Conservation (phyloP, 202 grass and related monocot species). For the Bolboschoenoplectus hybrid region DNA sequence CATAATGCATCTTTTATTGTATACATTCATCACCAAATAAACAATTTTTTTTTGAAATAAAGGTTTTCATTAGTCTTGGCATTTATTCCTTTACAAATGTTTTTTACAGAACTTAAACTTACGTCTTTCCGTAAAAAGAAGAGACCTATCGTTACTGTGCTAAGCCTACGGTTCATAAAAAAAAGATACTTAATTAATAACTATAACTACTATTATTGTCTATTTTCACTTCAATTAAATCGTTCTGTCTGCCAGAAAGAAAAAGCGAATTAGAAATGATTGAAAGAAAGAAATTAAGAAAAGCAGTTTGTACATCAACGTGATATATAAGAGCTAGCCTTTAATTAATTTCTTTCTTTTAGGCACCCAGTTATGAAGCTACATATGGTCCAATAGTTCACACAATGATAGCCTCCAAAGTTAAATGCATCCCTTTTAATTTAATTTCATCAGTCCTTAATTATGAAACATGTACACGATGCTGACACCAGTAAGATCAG, state of each 20-base stretch:
- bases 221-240: neutral
- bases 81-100: too few species aligned
- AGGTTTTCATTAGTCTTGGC: too few species aligned
- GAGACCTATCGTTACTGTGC: too few species aligned
- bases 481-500: neutral
- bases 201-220: neutral
- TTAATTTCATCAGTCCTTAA: neutral
- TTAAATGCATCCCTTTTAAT: neutral
- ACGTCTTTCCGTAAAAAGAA: too few species aligned
- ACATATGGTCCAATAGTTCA: conserved; percentile 14
- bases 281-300: neutral
- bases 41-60: neutral
- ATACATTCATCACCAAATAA: neutral
- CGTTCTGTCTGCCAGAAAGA: neutral
- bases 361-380: neutral
- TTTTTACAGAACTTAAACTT: too few species aligned
- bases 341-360: neutral
- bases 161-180: too few species aligned
- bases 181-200: neutral
- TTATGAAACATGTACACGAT: conserved; percentile 26
- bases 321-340: neutral
- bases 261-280: neutral
- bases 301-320: conserved; percentile 5
- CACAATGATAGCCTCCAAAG: neutral
- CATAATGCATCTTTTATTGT: neutral